These are phyloP conservation scores for Neonectria punicea DNA, from an alignment of 2,329 filamentous ascomycete species.

Conservation along the genomic window DNA sequence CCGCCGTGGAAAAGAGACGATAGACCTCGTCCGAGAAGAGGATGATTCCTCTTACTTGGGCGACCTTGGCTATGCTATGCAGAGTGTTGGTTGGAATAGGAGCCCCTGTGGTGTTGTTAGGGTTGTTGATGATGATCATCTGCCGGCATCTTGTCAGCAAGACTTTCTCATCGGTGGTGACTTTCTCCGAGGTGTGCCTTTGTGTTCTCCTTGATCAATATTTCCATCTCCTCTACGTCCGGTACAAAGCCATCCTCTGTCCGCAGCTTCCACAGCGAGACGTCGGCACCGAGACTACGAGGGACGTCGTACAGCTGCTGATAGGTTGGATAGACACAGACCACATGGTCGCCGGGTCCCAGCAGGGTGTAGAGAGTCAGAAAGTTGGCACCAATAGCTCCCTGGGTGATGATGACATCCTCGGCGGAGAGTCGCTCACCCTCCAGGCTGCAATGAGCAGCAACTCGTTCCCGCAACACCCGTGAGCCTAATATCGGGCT, in stretches of 20 bases:
- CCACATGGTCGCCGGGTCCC: constrained; percentile 80
- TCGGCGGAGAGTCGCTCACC: constrained; percentile 59
- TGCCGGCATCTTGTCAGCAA: constrained; percentile 20
- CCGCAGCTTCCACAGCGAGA: constrained; percentile 79
- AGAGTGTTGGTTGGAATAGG: constrained; percentile 72
- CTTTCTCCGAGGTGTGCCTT: constrained; percentile 62
- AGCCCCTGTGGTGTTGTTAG: constrained; percentile 84
- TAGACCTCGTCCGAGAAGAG: constrained; percentile 86
- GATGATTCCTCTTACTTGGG: constrained; percentile 69
- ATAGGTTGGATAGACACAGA: constrained; percentile 89
- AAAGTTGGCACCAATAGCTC: constrained; percentile 88
- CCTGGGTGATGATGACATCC: constrained; percentile 79
- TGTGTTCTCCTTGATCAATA: constrained; percentile 73
- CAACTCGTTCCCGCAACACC: constrained; percentile 71
- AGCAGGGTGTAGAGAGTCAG: constrained; percentile 79
- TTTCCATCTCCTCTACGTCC: constrained; percentile 72
- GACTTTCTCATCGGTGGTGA: not conserved
- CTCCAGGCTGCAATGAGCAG: constrained; percentile 71
- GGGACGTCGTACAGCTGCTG: constrained; percentile 86
- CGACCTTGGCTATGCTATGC: constrained; percentile 70
- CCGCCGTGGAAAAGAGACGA: constrained; percentile 77
- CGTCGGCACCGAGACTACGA: constrained; percentile 77
- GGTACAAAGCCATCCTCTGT: constrained; percentile 73
- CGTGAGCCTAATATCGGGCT: constrained; percentile 71
- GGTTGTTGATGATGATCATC: constrained; percentile 72